Percentiles rank a stretch among this genome's conserved stretches.
Evolutionary conservation across 2,329 filamentous ascomycete species (phyloP).

Genomic region (Raffaelea albimanens): DNA sequence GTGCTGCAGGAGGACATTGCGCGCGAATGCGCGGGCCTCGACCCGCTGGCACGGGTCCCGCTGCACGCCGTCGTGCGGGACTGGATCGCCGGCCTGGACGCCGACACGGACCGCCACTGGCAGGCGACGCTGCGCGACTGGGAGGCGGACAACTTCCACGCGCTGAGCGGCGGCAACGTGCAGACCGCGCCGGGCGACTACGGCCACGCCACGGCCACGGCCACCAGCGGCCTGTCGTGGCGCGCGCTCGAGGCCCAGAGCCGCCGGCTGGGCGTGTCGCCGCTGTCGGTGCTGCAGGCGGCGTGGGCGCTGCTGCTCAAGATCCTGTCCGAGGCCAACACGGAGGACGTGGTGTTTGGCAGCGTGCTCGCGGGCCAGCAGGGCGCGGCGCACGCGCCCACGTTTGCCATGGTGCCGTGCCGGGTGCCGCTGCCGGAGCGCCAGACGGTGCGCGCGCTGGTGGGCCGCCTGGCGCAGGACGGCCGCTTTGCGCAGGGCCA

Average conservation of each 20-base stretch:
- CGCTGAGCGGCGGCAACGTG: constrained; percentile 14
- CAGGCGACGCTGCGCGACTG: constrained; percentile 10
- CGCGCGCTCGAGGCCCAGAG: constrained; percentile 7
- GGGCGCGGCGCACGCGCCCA: constrained; percentile 20
- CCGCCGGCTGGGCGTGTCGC: constrained; percentile 18
- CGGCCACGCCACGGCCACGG: not conserved
- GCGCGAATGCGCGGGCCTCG: constrained; percentile 13
- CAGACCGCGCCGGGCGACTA: not conserved
- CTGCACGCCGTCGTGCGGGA: constrained; percentile 3
- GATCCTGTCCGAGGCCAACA: constrained; percentile 21
- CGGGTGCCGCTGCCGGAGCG: constrained; percentile 16
- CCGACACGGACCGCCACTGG: constrained; percentile 11
- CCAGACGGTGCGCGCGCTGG: not conserved
- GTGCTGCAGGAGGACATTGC: constrained; percentile 22
- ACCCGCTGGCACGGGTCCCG: constrained; percentile 7
- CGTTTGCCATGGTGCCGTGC: constrained; percentile 24
- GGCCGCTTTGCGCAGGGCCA: constrained; percentile 12
- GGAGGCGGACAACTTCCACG: constrained; percentile 14
- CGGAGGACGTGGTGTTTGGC: constrained; percentile 23
- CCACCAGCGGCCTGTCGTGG: not conserved
- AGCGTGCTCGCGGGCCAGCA: constrained; percentile 23
- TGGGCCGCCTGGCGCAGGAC: constrained; percentile 1
- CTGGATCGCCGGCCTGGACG: constrained; percentile 2
- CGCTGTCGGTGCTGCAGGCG: constrained; percentile 24
- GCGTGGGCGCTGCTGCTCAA: constrained; percentile 24